Evolutionary conservation across 495 filamentous ascomycete genomes (phyloP), one percentile per base, ranked within the genome.

Genomic region (Aspergillus avenaceus): DNA sequence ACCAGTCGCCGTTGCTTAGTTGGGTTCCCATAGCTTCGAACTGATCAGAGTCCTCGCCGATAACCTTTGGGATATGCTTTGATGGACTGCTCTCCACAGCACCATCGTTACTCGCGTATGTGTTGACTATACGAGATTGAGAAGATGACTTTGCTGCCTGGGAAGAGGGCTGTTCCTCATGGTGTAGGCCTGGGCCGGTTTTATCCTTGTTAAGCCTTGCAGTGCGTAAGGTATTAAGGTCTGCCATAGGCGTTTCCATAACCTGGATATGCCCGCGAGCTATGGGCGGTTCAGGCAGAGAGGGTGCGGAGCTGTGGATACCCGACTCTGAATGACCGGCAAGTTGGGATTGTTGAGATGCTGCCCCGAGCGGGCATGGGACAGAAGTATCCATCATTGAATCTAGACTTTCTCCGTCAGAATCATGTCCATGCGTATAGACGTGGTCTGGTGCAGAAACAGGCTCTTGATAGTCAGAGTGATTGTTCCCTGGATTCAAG

Each of bases 341-440:
- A 22, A 61, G 52, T 27, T 60, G 45, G 23, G 41, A 47, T 40
- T 63, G 53, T 46, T 67, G 65, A 12, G 58, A 51, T 26, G 47
- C 65, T 16, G n/a, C n/a, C n/a, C 62, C 66, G 12, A 82, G 64
- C 4, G 77, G 73, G 44, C 65, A 64, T 21, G 80, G 81, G 5
- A 79, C 62, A 58, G 72, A 69, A 12, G 77, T 58, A 37, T 83
- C 79, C 60, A 84, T 72, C n/a, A 73, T 71, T 2, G 71, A 71
- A 8, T 84, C 81, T 13, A 73, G 70, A 48, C 59, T 65, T 27
- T 61, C 61, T 36, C 45, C 51, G 28, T 64, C 63, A 11, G 64
- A 64, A 21, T 16, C 27, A 24, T 50, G 29, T 2, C 16, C 6
- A 14, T 14, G 19, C 23, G 31, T 16, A 4, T 25, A 18, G 29